Evolutionary conservation across 352 stramenopile genomes (phyloP).

Genomic region (Pythium utonaiense): DNA sequence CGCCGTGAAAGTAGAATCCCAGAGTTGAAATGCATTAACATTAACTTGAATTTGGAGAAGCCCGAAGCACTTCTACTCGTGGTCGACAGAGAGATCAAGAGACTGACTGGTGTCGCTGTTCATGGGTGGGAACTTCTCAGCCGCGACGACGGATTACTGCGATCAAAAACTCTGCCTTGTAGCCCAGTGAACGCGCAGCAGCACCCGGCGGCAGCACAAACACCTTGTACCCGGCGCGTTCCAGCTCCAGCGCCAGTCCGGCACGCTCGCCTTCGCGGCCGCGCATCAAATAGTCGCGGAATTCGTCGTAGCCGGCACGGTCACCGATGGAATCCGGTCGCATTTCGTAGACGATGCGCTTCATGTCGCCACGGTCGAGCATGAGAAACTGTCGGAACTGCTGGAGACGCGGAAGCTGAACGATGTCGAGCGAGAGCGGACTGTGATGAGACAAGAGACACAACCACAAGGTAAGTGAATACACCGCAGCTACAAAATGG

Average conservation of each 20-base stretch:
- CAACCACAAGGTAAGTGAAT: conserved; percentile 3
- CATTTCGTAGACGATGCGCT: conserved; percentile 66
- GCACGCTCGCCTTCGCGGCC: conserved; percentile 48
- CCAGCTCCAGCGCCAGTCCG: conserved; percentile 54
- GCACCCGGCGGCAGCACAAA: conserved; percentile 71
- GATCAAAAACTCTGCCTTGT: conserved; percentile 68
- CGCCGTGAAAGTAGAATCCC: not conserved
- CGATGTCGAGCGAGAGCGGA: conserved; percentile 57
- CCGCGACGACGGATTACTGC: conserved; percentile 45
- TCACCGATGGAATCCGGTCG: conserved; percentile 53
- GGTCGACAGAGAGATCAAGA: not conserved
- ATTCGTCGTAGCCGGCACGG: conserved; percentile 52
- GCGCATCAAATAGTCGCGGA: conserved; percentile 56
- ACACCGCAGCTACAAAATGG: too few relatives aligned
- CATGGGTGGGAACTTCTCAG: not conserved
- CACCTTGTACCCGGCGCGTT: conserved; percentile 62
- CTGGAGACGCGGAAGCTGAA: conserved; percentile 53
- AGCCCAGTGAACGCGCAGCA: conserved; percentile 60
- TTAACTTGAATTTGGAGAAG: conserved; percentile 1
- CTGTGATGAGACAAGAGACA: conserved; percentile 23
- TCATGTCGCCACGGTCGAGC: conserved; percentile 44
- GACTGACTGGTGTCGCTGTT: too few relatives aligned
- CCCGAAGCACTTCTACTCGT: too few relatives aligned
- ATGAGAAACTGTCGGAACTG: conserved; percentile 67
- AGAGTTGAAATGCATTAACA: conserved; percentile 3